These are phyloP conservation scores for Globisporangium iwayamae DNA, from an alignment of 352 stramenopile species.

Conservation along the genomic window DNA sequence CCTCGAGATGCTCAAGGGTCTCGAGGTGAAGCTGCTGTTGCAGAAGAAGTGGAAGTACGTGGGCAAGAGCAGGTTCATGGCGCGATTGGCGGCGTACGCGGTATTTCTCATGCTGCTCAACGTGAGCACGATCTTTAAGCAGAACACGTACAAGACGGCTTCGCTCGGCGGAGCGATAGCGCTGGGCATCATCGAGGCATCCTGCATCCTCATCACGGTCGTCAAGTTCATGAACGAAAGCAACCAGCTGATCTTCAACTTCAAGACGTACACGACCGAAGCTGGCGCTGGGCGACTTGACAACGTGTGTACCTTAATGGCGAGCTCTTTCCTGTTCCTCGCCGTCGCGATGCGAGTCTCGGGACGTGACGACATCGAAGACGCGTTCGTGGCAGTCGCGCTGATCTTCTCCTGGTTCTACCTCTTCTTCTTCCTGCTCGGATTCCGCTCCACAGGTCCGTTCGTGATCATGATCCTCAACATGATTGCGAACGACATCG, in stretches of 20 bases:
- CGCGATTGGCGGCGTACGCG: constrained; percentile 29
- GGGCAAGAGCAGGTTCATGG: constrained; percentile 40
- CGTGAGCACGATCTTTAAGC: constrained; percentile 38
- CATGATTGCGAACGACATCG: constrained; percentile 60
- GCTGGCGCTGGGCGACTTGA: constrained; percentile 41
- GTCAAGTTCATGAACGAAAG: constrained; percentile 54
- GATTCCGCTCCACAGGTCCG: constrained; percentile 55
- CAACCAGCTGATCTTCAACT: constrained; percentile 45
- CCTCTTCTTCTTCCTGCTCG: constrained; percentile 64
- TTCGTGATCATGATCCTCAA: constrained; percentile 69
- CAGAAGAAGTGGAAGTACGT: constrained; percentile 71
- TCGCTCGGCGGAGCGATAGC: constrained; percentile 16
- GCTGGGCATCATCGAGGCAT: constrained; percentile 30
- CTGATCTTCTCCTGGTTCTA: constrained; percentile 63
- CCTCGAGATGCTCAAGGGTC: constrained; percentile 52
- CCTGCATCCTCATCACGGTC: constrained; percentile 24
- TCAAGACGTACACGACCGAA: constrained; percentile 37
- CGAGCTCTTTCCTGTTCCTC: constrained; percentile 32
- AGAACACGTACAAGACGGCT: constrained; percentile 28
- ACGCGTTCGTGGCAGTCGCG: constrained; percentile 38
- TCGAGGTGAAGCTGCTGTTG: constrained; percentile 47
- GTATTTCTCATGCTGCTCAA: constrained; percentile 46
- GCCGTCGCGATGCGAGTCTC: constrained; percentile 24
- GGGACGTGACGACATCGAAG: constrained; percentile 26
- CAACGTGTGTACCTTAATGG: constrained; percentile 49